These are phyloP conservation scores for Trifolium pratense DNA, from an alignment of 306 rosid species.

Conservation along the genomic window DNA sequence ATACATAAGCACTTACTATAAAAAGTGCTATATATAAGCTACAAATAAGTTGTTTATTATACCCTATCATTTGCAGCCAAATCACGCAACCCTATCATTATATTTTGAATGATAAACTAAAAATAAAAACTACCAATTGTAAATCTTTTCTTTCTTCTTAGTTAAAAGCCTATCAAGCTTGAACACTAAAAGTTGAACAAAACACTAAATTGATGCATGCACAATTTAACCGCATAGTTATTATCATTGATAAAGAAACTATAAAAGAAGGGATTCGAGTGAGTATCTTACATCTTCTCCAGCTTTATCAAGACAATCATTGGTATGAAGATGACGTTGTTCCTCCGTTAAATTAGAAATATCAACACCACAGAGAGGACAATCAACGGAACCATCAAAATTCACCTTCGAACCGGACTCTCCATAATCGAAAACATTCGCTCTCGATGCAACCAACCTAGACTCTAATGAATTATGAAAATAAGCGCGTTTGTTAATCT, in stretches of 20 bases:
- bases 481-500: slow-evolving; percentile 43
- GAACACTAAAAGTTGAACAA: background rate
- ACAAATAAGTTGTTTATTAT: background rate
- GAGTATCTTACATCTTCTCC: slow-evolving; percentile 50
- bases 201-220: background rate
- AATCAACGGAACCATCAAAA: slow-evolving; percentile 45
- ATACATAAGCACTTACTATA: no score
- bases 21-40: no score
- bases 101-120: background rate
- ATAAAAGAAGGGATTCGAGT: background rate
- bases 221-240: background rate
- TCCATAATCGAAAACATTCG: slow-evolving; percentile 23
- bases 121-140: background rate
- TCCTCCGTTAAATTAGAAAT: slow-evolving; percentile 67
- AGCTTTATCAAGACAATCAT: slow-evolving; percentile 65
- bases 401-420: slow-evolving; percentile 53
- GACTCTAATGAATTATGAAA: slow-evolving; percentile 73
- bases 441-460: slow-evolving; percentile 51
- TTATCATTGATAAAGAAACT: background rate
- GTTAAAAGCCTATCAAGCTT: background rate
- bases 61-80: background rate
- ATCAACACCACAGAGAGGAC: slow-evolving; percentile 81
- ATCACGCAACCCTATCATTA: background rate
- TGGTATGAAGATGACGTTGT: slow-evolving; percentile 69
- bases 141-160: slow-evolving; percentile 2